A percentile compares a stretch with the other conserved stretches of the same genome.
These are phyloP conservation scores for Hypericum androsaemum DNA, from an alignment of 345 rosid genomes.

Conservation along the genomic window DNA sequence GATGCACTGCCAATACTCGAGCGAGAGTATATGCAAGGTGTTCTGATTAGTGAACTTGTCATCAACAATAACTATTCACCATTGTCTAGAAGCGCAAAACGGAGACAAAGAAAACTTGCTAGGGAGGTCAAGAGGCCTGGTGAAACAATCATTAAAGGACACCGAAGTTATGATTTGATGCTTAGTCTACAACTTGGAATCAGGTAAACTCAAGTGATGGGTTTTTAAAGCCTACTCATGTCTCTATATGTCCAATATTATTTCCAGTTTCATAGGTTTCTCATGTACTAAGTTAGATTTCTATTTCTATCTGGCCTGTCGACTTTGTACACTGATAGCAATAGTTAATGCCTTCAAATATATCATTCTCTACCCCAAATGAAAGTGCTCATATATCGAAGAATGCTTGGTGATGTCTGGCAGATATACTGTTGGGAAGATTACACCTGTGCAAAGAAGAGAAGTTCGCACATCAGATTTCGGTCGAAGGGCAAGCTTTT, in stretches of 20 bases:
- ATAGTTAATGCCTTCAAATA: too few relatives aligned
- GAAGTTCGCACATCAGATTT: conserved; percentile 85
- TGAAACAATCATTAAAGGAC: conserved; percentile 92
- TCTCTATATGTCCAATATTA: too few relatives aligned
- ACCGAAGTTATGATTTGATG: conserved; percentile 95
- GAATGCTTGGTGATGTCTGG: conserved; percentile 15
- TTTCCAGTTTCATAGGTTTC: too few relatives aligned
- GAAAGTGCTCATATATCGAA: too few relatives aligned
- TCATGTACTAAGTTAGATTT: too few relatives aligned
- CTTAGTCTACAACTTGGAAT: conserved; percentile 93
- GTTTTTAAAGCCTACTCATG: neutral
- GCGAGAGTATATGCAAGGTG: conserved; percentile 97
- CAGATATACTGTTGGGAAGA: conserved; percentile 97
- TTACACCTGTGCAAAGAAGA: conserved; percentile 85
- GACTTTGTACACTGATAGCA: too few relatives aligned
- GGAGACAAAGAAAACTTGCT: conserved; percentile 51
- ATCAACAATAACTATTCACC: conserved; percentile 52
- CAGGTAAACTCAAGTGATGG: conserved; percentile 33
- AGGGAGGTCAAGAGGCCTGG: conserved; percentile 89
- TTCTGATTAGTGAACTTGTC: conserved; percentile 83
- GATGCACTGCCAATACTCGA: conserved; percentile 57
- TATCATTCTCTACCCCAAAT: too few relatives aligned
- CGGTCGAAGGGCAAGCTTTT: conserved; percentile 91
- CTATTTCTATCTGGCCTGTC: too few relatives aligned
- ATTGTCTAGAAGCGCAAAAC: conserved; percentile 66